Evolutionary conservation across 1,139 yeast species (phyloP).

Genomic region (Magnusiomyces clavatus): DNA sequence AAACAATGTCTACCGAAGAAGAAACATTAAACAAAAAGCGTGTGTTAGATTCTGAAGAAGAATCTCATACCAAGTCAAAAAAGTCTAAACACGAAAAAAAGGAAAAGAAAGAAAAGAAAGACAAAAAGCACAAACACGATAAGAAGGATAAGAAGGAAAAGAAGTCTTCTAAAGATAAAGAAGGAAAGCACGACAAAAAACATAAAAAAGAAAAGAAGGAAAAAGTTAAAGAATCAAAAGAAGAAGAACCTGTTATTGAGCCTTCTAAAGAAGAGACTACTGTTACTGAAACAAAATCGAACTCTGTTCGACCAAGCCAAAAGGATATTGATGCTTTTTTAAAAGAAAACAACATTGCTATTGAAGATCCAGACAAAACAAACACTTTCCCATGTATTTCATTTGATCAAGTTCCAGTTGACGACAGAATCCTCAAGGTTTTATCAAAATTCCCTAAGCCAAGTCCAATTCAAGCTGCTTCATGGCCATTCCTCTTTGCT

Average conservation of each 20-base stretch:
- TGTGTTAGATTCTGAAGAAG: too few species aligned
- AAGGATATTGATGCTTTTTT: conserved; percentile 55
- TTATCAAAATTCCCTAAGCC: conserved; percentile 76
- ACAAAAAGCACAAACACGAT: conserved; percentile 14
- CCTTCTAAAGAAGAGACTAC: conserved; percentile 32
- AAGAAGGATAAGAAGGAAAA: conserved; percentile 20
- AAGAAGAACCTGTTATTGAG: conserved; percentile 41
- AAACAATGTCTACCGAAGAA: conserved; percentile 4
- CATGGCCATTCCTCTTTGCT: conserved; percentile 87
- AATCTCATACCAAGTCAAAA: conserved; percentile 1
- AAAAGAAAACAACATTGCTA: conserved; percentile 64
- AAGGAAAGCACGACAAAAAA: conserved; percentile 39
- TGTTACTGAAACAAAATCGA: conserved; percentile 7
- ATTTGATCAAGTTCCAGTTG: conserved; percentile 56
- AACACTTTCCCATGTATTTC: conserved; percentile 61
- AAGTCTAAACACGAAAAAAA: conserved; percentile 10
- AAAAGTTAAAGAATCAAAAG: conserved; percentile 24
- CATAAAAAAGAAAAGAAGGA: conserved; percentile 44
- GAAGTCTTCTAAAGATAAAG: conserved; percentile 20
- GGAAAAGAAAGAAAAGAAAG: conserved; percentile 12
- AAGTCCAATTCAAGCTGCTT: conserved; percentile 92
- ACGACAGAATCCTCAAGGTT: conserved; percentile 46
- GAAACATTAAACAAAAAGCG: background rate
- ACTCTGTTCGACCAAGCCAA: conserved; percentile 32
- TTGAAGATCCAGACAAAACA: conserved; percentile 54